Conservation (phyloP, 352 stramenopile genomes). For the Globisporangium apiculatum region DNA sequence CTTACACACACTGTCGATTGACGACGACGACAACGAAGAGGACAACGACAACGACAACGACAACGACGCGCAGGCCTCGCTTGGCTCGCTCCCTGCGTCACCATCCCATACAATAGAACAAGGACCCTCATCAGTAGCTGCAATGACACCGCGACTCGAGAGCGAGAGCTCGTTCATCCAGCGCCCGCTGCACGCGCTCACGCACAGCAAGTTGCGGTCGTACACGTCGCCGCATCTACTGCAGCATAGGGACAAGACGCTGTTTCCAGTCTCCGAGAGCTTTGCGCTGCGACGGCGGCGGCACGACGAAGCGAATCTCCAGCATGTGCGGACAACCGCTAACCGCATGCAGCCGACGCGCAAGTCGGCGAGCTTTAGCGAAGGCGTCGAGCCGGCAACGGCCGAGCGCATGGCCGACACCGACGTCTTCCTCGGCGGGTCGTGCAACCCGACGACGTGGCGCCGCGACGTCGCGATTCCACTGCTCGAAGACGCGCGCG, state of each 20-base stretch:
- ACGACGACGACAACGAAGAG: no score
- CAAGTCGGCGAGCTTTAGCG: slow-evolving; percentile 50
- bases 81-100: no score
- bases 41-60: no score
- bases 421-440: slow-evolving; percentile 78
- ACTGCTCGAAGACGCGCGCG: slow-evolving; percentile 47
- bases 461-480: slow-evolving; percentile 70
- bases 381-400: slow-evolving; percentile 28
- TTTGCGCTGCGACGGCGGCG: slow-evolving; percentile 8
- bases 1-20: no score
- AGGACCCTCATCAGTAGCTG: no score
- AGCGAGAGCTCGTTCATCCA: neutral
- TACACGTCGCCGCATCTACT: slow-evolving; percentile 67
- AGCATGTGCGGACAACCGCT: slow-evolving; percentile 11
- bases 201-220: slow-evolving; percentile 34
- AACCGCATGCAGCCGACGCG: slow-evolving; percentile 16
- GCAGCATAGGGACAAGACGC: slow-evolving; percentile 19
- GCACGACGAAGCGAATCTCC: slow-evolving; percentile 11
- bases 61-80: no score
- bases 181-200: slow-evolving; percentile 33
- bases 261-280: slow-evolving; percentile 13
- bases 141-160: neutral
- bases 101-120: no score
- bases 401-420: slow-evolving; percentile 28
- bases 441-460: slow-evolving; percentile 88